Base-by-base conservation (phyloP, 1,284 basidiomycete genomes). In the Phellinidium pouzarii region DNA sequence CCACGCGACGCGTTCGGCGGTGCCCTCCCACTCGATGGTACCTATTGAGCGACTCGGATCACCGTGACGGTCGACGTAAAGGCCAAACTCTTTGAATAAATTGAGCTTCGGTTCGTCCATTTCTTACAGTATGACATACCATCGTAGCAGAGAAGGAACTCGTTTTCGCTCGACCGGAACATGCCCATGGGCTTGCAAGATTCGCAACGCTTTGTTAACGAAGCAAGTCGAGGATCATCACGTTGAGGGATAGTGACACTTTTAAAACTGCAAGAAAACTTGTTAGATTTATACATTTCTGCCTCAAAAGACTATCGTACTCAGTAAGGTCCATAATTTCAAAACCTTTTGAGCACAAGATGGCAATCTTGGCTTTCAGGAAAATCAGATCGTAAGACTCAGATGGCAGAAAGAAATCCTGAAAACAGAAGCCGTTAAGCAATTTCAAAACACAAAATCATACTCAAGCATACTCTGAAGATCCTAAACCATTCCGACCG, bases 1-100 rank as follows among this genome's bases (percentile, higher is more conserved):
- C 71, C 90, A 85, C 0, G 91, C 91, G 25, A 93, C 90, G 40
- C 81, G 83, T 62, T 92, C 88, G 1, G 90, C 90, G 2, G 81
- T 87, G 9, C 93, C 93, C 69, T 98, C 94, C 93, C 94, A 98
- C 66, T 97, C 94, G 61, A 97, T 91, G 3, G 86, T 82, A 27
- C 78, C 77, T 53, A 82, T 73, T 23, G 75, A 66, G 42, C 90
- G 83, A 60, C 82, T 87, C 1, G 89, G 91, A 51, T 88, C 84
- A 37, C 94, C 93, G 58, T 94, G 89, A 45, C 90, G 86, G 65
- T 91, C 83, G 37, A 92, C 89, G 62, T 90, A 94, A 54, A 95
- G 76, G 7, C 94, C 94, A 60, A 97, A 95, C 65, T 92, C 91
- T n/a, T n/a, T 94, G 59, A 0, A 48, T 27, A 49, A 29, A 54